A percentile compares a stretch with the other conserved stretches of the same genome.
phyloP scores from a whole-genome alignment of 352 stramenopile species.

The Phytophthora pluvialis region DNA sequence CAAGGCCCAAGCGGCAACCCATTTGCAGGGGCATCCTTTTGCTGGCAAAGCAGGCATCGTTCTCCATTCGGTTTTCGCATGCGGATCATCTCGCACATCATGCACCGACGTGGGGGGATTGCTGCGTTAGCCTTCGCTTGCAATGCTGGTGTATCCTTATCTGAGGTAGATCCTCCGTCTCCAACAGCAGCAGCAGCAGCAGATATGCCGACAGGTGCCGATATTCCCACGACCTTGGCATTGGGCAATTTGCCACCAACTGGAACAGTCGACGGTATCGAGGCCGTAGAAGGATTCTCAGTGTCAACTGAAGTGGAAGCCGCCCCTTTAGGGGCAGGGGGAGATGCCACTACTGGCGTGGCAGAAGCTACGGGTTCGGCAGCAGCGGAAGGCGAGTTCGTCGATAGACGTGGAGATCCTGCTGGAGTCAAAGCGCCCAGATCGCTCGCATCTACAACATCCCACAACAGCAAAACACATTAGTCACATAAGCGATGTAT shows the following conservation, averaged over 20 bases:
- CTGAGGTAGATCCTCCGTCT: constrained; percentile 1
- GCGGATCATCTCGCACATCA: constrained; percentile 56
- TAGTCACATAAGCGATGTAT: neutral
- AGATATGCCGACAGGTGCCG: constrained; percentile 1
- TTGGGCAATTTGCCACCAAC: neutral
- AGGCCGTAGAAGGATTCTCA: neutral
- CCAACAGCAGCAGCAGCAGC: neutral
- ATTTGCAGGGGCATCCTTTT: constrained; percentile 25
- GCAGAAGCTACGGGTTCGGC: constrained; percentile 2
- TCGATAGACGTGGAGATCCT: constrained; percentile 1
- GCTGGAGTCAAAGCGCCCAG: constrained; percentile 2
- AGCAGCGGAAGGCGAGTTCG: constrained; percentile 3
- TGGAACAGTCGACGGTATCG: neutral
- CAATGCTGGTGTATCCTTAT: neutral
- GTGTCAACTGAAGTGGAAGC: constrained; percentile 9
- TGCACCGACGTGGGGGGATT: constrained; percentile 30
- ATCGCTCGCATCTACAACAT: constrained; percentile 29
- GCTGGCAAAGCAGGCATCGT: constrained; percentile 44
- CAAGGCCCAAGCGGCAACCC: constrained; percentile 12
- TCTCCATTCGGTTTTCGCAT: constrained; percentile 48
- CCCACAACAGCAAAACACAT: constrained; percentile 1
- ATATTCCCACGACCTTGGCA: neutral
- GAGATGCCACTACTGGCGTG: neutral
- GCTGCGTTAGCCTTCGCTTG: constrained; percentile 14
- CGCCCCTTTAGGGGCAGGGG: neutral